These are phyloP conservation scores for Kingdonia uniflora DNA, from an alignment of 164 flowering plant species.

Conservation along the genomic window DNA sequence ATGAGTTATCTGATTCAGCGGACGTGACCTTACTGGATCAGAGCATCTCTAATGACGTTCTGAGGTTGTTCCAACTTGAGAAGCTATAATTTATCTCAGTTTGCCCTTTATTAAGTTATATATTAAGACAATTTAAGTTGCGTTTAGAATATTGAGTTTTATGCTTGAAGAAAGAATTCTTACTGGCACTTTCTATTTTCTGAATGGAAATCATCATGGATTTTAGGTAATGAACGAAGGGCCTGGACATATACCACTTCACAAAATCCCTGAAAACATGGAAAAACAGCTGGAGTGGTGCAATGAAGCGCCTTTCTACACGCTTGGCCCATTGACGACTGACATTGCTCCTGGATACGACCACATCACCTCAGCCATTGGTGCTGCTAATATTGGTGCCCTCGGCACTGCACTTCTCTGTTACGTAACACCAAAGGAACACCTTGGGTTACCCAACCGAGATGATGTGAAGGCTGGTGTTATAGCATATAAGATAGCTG, in stretches of 20 bases:
- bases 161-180: no score
- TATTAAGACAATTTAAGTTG: no score
- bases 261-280: conserved; percentile 99
- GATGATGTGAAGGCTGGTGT: conserved; percentile 99
- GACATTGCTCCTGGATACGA: conserved; percentile 99
- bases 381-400: conserved; percentile 99
- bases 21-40: no score
- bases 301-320: conserved; percentile 97
- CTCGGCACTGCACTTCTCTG: conserved; percentile 99
- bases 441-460: conserved; percentile 92
- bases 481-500: conserved; percentile 95
- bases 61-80: no score
- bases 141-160: no score
- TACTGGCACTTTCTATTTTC: no score
- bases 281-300: conserved; percentile 98
- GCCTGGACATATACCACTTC: conserved; percentile 97
- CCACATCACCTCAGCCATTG: conserved; percentile 98
- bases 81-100: no score
- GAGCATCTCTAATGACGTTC: no score
- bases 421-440: conserved; percentile 98
- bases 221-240: conserved; percentile 99
- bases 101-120: no score
- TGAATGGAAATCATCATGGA: no score
- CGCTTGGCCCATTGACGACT: conserved; percentile 98
- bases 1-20: no score